These are phyloP conservation scores for Chytridium lagenaria DNA, from an alignment of 371 early-diverging fungal species.

Conservation along the genomic window DNA sequence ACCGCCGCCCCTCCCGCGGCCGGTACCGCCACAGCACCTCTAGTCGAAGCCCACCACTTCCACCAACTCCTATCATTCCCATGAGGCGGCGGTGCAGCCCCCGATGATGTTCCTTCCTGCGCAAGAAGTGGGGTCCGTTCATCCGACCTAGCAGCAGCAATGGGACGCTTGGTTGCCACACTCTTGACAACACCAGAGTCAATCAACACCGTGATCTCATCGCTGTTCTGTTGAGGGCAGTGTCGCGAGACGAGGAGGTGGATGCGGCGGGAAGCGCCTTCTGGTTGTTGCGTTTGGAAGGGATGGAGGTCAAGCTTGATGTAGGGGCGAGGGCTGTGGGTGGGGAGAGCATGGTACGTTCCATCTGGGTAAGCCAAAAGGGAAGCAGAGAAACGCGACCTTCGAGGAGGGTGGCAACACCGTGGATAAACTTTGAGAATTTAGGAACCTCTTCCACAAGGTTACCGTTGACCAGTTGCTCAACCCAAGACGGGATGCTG, in stretches of 20 bases:
- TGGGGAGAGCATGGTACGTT: constrained; percentile 16
- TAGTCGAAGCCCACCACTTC: constrained; percentile 14
- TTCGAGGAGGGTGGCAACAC: constrained; percentile 91
- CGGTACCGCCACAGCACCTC: neutral
- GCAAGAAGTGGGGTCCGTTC: constrained; percentile 15
- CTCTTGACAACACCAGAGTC: constrained; percentile 3
- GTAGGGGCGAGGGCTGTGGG: constrained; percentile 17
- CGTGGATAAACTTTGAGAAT: constrained; percentile 99
- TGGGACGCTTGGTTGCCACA: neutral
- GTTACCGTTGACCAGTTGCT: constrained; percentile 86
- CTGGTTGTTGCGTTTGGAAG: constrained; percentile 3
- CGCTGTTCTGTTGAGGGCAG: neutral
- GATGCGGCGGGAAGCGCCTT: neutral
- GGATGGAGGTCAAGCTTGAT: neutral
- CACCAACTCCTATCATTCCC: constrained; percentile 4
- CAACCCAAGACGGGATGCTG: constrained; percentile 94
- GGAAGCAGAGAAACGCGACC: constrained; percentile 88
- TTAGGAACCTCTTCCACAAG: constrained; percentile 97
- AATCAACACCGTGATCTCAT: constrained; percentile 12
- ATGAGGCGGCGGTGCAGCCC: neutral
- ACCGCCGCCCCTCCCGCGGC: neutral
- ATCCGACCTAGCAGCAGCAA: neutral
- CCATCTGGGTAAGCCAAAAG: constrained; percentile 78
- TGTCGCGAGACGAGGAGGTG: too few species aligned
- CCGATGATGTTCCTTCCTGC: neutral